Evolutionary conservation across 768 basidiomycete species (phyloP), one percentile per base, ranked within the genome.

Genomic region (Rhizopogon rudus): DNA sequence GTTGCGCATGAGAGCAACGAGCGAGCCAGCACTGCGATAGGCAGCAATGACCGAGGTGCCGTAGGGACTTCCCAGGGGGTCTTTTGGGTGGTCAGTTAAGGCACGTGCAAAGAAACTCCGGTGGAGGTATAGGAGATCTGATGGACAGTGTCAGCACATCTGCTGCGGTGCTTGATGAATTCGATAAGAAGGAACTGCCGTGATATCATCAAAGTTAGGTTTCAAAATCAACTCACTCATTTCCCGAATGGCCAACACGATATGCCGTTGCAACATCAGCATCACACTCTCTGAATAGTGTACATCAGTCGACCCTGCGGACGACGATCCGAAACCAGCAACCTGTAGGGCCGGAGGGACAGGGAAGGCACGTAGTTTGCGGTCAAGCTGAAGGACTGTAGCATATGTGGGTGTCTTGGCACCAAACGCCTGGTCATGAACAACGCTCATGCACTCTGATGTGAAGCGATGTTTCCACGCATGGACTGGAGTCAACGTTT

Each of bases 71-170:
- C 84, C 85, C 35, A 88, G 73, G 28, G 86, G 86, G 61, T 88
- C 86, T 63, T 84, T 85, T 33, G 86, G 85, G 64, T 85, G 83
- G 63, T 88, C 86, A 61, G 80, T 84, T 55, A 88, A 79, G 3
- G 86, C 86, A 43, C 84, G 78, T 25, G 86, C 86, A 59, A 88
- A 87, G 72, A 87, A 88, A 65, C 82, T 84, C 59, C 86, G 77
- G 62, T 88, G 86, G 39, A 88, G 73, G 67, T 87, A 88, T 16
- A 88, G 72, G 35, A 87, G 75, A 68, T 84, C 86, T 87, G 48
- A 33, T 51, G 16, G 28, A 56, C 50, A 43, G 45, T 53, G 59
- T 70, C 53, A 70, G 57, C 44, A 25, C 31, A 31, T 48, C 17
- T 42, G 51, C 44, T 51, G 28, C 55, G 52, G 43, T 4, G 6